Conservation (phyloP, 768 basidiomycete genomes). For the Lentinus brumalis region DNA sequence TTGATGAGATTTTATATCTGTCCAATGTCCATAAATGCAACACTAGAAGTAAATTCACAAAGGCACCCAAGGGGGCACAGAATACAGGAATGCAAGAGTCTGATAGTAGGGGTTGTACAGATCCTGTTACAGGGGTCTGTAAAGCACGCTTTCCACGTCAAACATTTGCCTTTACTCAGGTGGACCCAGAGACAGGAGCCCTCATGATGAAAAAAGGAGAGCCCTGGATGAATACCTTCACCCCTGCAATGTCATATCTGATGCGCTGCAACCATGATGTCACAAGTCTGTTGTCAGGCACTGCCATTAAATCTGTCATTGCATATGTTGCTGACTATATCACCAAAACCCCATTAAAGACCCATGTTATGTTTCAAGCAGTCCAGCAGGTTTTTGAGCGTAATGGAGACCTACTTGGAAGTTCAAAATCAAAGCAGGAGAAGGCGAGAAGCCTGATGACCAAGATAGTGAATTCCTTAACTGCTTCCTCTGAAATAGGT, state of each 20-base stretch:
- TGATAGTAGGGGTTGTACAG: background rate
- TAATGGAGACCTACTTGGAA: background rate
- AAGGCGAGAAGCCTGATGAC: constrained; percentile 1
- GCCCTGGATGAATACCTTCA: constrained; percentile 5
- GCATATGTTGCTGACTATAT: background rate
- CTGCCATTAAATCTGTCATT: constrained; percentile 1
- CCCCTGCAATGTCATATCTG: background rate
- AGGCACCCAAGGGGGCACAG: background rate
- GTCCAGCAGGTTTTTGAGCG: constrained; percentile 1
- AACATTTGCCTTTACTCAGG: background rate
- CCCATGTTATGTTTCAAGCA: constrained; percentile 1
- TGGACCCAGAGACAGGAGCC: background rate
- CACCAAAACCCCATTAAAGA: background rate
- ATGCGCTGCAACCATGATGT: constrained; percentile 1
- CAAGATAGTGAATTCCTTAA: constrained; percentile 6
- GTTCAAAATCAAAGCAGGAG: background rate
- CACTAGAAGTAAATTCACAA: background rate
- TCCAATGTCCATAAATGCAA: background rate
- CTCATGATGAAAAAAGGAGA: constrained; percentile 4
- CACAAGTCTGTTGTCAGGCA: background rate
- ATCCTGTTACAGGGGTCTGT: background rate
- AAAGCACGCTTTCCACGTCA: background rate
- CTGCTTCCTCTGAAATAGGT: constrained; percentile 9
- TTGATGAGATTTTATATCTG: background rate
- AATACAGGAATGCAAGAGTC: background rate